Conservation (phyloP, 805 yeast species). For the Hyphopichia homilentoma region DNA sequence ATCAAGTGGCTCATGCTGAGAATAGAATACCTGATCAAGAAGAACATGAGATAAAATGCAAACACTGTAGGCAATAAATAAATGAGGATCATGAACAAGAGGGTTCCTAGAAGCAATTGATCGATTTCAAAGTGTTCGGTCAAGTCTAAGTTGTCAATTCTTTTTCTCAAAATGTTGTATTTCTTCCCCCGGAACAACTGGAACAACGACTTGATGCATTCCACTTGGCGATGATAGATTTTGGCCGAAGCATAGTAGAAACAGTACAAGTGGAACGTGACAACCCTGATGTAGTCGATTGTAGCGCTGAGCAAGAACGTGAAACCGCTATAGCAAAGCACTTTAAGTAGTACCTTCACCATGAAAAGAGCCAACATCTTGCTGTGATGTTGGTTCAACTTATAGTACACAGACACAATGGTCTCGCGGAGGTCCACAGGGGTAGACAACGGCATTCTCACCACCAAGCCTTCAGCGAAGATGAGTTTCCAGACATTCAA, state of each 20-base stretch:
- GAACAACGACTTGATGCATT: conserved; percentile 66
- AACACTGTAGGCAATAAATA: conserved; percentile 83
- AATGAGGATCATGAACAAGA: conserved; percentile 73
- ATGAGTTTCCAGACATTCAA: conserved; percentile 57
- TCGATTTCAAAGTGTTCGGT: conserved; percentile 68
- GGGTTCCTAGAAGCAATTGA: conserved; percentile 83
- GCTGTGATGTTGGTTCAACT: too few species aligned
- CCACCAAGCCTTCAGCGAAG: neutral
- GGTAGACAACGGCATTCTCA: too few species aligned
- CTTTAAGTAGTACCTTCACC: conserved; percentile 4
- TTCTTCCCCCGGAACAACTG: conserved; percentile 87
- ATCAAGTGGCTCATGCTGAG: conserved; percentile 46
- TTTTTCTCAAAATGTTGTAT: conserved; percentile 73
- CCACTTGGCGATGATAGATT: conserved; percentile 72
- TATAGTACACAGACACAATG: too few species aligned
- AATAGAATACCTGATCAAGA: conserved; percentile 50
- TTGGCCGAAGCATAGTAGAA: conserved; percentile 79
- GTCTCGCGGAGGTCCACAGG: neutral
- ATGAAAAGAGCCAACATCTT: too few species aligned
- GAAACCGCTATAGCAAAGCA: conserved; percentile 50
- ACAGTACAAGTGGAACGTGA: conserved; percentile 69
- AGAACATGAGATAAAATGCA: conserved; percentile 79
- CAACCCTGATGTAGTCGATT: conserved; percentile 59
- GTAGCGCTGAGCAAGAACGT: conserved; percentile 65
- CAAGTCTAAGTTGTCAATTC: conserved; percentile 75